Conservation (phyloP, 177 flowering plant species). For the Vitis hybrid region DNA sequence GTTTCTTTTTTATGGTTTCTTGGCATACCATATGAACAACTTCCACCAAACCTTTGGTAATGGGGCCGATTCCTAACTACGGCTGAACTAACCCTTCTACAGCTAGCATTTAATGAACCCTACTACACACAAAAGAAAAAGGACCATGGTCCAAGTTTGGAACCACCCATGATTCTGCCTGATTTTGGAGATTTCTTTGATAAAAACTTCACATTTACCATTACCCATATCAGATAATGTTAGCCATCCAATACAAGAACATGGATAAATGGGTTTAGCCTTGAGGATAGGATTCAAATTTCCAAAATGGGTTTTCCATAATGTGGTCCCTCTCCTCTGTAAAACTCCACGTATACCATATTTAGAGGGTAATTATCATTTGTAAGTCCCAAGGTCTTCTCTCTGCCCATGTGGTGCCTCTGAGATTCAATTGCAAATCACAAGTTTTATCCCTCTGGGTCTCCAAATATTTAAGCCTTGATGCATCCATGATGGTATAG, state of each 20-base stretch:
- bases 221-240: too few relatives aligned
- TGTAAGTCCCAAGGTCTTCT: constrained; percentile 3
- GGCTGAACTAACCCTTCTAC: constrained; percentile 8
- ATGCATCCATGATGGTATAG: too few relatives aligned
- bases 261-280: neutral
- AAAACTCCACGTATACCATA: neutral
- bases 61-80: constrained; percentile 9
- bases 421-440: neutral
- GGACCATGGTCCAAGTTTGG: too few relatives aligned
- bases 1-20: neutral
- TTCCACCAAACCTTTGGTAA: constrained; percentile 16
- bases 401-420: constrained; percentile 6
- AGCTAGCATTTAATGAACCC: neutral
- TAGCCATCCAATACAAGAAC: neutral
- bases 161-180: too few relatives aligned
- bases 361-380: constrained; percentile 5
- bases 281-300: neutral
- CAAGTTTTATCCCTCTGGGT: neutral
- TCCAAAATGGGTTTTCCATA: neutral
- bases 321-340: constrained; percentile 11
- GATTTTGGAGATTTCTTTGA: neutral
- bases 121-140: too few relatives aligned
- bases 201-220: too few relatives aligned
- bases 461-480: too few relatives aligned
- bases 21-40: constrained; percentile 2